Percentiles rank a stretch among this genome's conserved stretches.
phyloP scores from a whole-genome alignment of 2,329 filamentous ascomycete genomes.

The Paracorniculantispora psalliotae region DNA sequence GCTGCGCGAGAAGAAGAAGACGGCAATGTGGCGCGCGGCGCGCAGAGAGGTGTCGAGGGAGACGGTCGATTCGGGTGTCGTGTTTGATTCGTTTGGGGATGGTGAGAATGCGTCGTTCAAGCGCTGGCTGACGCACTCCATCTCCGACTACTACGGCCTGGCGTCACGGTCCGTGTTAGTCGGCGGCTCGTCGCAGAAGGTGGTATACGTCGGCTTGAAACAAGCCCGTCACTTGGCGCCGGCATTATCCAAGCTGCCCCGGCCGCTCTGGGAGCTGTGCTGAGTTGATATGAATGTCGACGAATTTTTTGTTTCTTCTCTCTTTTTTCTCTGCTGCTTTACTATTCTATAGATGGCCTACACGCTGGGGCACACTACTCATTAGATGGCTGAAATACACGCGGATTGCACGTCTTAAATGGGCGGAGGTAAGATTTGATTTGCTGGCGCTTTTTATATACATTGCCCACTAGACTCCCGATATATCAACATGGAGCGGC shows the following conservation, averaged over 20 bases:
- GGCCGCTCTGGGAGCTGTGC: slow-evolving; percentile 60
- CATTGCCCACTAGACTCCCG: not conserved
- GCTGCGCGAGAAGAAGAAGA: slow-evolving; percentile 36
- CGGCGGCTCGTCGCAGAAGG: slow-evolving; percentile 63
- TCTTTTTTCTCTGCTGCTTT: not conserved
- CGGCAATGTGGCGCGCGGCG: slow-evolving; percentile 43
- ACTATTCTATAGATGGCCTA: not conserved
- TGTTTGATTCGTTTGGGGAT: slow-evolving; percentile 74
- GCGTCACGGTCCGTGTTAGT: slow-evolving; percentile 75
- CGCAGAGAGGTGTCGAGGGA: slow-evolving; percentile 52
- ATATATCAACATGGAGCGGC: not conserved
- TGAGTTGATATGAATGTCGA: slow-evolving; percentile 23
- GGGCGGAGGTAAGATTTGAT: not conserved
- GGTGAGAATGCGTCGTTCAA: slow-evolving; percentile 72
- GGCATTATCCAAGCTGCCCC: slow-evolving; percentile 42
- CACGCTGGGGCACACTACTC: not conserved
- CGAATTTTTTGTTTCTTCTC: not conserved
- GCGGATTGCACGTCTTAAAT: not conserved
- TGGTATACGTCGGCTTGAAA: slow-evolving; percentile 77
- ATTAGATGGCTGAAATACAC: not conserved
- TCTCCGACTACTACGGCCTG: slow-evolving; percentile 87
- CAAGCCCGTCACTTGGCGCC: slow-evolving; percentile 32
- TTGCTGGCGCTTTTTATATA: not conserved
- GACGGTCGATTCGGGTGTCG: slow-evolving; percentile 57
- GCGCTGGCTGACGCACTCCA: slow-evolving; percentile 88